Conservation (phyloP, 208 protist genomes). For the Naegleria lovaniensis region DNA sequence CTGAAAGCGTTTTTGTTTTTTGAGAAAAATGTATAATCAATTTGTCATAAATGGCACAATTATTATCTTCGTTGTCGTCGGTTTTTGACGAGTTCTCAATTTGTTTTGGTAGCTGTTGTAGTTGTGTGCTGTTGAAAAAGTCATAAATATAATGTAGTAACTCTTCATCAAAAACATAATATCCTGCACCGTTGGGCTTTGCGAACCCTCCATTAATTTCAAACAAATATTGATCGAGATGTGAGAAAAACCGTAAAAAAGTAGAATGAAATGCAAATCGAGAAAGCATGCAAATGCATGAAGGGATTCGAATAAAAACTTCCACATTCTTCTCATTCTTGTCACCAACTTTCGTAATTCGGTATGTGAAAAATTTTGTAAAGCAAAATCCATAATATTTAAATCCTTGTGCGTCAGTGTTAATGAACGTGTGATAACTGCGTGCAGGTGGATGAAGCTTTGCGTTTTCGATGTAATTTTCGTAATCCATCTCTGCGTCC, state of each 20-base stretch:
- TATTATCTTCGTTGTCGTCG: background rate
- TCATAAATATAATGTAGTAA: background rate
- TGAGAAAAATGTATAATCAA: background rate
- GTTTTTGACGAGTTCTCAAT: background rate
- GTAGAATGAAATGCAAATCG: background rate
- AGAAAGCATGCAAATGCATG: background rate
- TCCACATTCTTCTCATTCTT: background rate
- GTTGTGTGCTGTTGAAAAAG: background rate
- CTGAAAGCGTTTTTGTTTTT: background rate
- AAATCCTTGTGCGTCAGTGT: background rate
- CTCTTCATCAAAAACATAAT: background rate
- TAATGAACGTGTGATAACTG: background rate
- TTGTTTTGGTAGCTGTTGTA: no score
- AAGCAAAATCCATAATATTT: conserved; percentile 21
- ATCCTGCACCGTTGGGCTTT: background rate
- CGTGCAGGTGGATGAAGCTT: background rate
- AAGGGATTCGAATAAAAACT: background rate
- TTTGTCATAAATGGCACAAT: background rate
- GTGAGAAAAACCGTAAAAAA: background rate
- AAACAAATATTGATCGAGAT: background rate
- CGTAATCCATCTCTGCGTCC: background rate
- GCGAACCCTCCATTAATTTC: background rate
- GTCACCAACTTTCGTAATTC: background rate
- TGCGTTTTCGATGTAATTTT: background rate
- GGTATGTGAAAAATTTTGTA: background rate